Conservation (phyloP, 176 grass and related monocot genomes). For the Hordeum vulgare region MorexV3_pseudomolecules_assembly NC_058520.1:500313622-500314121, state of each 20-base stretch:
- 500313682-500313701: no score
- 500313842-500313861: background rate
- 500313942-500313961: background rate
- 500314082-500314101: slow-evolving; percentile 29
- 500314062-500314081: background rate
- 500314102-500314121: slow-evolving; percentile 3
- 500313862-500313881: background rate
- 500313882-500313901: background rate
- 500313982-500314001: background rate
- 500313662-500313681: no score
- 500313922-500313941: background rate
- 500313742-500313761: no score
- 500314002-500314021: background rate
- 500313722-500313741: no score
- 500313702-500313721: no score
- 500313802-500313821: no score
- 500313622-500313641: no score
- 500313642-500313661: no score
- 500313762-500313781: no score
- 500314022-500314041: background rate
- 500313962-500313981: background rate
- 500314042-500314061: slow-evolving; percentile 7
- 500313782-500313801: no score
- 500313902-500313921: background rate
- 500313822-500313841: no score